Percentiles rank a stretch among this genome's conserved stretches.
These are phyloP conservation scores for Crucihimalaya himalaica DNA, from an alignment of 345 rosid genomes.

Conservation along the genomic window DNA sequence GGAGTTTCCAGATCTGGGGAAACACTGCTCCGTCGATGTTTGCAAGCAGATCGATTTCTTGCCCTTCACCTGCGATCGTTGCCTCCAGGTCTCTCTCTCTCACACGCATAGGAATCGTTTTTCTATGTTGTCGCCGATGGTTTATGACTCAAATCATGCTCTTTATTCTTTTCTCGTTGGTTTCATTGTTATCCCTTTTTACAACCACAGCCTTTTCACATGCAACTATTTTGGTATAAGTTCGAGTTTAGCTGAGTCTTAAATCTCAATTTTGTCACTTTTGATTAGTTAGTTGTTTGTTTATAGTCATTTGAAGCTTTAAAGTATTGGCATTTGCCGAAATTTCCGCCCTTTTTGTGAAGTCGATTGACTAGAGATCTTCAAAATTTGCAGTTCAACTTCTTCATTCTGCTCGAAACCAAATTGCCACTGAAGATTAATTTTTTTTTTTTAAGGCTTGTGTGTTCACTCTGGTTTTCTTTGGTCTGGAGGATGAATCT, in stretches of 20 bases:
- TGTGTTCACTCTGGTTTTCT: not conserved
- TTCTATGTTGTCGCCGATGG: not conserved
- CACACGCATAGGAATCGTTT: not conserved
- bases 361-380: not conserved
- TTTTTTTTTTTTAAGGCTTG: too few relatives aligned
- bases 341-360: not conserved
- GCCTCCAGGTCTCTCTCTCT: slow-evolving; percentile 58
- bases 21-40: slow-evolving; percentile 76
- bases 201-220: too few relatives aligned
- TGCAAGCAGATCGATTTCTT: slow-evolving; percentile 93
- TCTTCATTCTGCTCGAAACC: not conserved
- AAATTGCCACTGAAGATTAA: too few relatives aligned
- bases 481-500: not conserved
- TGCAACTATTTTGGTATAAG: not conserved
- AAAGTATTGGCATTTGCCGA: not conserved
- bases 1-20: slow-evolving; percentile 92
- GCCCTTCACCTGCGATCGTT: slow-evolving; percentile 95
- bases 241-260: not conserved
- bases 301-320: not conserved
- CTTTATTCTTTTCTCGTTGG: not conserved
- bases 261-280: slow-evolving; percentile 4
- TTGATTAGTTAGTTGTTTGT: not conserved
- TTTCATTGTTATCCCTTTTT: too few relatives aligned
- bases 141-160: not conserved
- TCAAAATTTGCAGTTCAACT: not conserved